Evolutionary conservation across 1,284 basidiomycete genomes (phyloP).

Genomic region (Cerrena zonata): DNA sequence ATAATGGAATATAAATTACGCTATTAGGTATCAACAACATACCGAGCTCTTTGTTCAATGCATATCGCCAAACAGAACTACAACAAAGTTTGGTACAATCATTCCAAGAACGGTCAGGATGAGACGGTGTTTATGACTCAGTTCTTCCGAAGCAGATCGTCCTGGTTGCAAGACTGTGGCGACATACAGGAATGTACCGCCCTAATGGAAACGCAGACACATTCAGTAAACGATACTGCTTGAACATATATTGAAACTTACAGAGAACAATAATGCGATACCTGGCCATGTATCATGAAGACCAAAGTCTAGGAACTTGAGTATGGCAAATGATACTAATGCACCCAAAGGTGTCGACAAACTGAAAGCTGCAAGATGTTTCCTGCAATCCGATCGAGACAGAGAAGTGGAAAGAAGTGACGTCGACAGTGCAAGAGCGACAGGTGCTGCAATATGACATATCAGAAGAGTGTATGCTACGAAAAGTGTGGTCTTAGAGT

Average conservation of each 20-base stretch:
- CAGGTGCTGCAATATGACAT: conserved; percentile 56
- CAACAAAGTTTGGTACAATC: conserved; percentile 57
- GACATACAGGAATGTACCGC: conserved; percentile 91
- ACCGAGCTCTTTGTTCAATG: conserved; percentile 28
- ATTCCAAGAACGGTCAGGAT: conserved; percentile 62
- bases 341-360: conserved; percentile 76
- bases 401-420: conserved; percentile 74
- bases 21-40: too few species aligned
- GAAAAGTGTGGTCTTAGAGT: conserved; percentile 9
- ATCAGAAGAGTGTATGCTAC: neutral
- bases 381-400: conserved; percentile 61
- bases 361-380: conserved; percentile 73
- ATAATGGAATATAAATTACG: too few species aligned
- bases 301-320: conserved; percentile 42
- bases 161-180: conserved; percentile 81
- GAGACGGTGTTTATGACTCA: conserved; percentile 46
- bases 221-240: conserved; percentile 2
- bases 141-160: conserved; percentile 37
- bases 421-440: conserved; percentile 77
- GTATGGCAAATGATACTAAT: conserved; percentile 59
- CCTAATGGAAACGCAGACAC: conserved; percentile 40
- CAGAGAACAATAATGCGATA: conserved; percentile 72
- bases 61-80: conserved; percentile 44
- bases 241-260: conserved; percentile 40
- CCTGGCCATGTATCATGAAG: conserved; percentile 58